phyloP scores from a whole-genome alignment of 2,329 filamentous ascomycete genomes.

The Dothideomycetes sp. region DNA sequence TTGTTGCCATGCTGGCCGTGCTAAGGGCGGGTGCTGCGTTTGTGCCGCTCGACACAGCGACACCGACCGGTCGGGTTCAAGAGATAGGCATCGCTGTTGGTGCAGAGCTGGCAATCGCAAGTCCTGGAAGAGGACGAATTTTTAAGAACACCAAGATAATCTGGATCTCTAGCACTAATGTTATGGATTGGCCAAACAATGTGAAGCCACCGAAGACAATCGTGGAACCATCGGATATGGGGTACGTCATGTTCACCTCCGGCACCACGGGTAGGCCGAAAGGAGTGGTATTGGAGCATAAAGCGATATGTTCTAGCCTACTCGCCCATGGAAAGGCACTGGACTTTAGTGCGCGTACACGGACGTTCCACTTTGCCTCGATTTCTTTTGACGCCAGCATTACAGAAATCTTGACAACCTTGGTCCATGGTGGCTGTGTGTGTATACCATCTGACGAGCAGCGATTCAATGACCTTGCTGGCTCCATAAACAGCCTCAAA shows the following conservation, averaged over 20 bases:
- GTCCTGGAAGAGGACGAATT: too few species aligned
- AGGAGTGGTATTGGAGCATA: slow-evolving; percentile 17
- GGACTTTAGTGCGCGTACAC: not conserved
- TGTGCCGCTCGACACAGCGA: too few species aligned
- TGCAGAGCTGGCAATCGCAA: too few species aligned
- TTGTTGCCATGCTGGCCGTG: slow-evolving; percentile 20
- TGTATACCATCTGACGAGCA: not conserved
- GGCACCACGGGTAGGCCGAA: slow-evolving; percentile 21
- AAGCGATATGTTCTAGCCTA: not conserved
- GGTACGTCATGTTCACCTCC: too few species aligned
- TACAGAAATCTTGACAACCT: not conserved
- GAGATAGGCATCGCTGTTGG: too few species aligned
- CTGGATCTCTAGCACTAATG: too few species aligned
- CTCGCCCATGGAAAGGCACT: not conserved
- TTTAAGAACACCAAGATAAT: too few species aligned
- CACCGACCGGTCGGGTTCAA: too few species aligned
- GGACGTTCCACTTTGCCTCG: not conserved
- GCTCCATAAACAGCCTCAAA: not conserved
- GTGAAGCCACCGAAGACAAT: too few species aligned
- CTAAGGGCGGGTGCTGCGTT: slow-evolving; percentile 26
- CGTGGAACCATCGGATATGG: too few species aligned
- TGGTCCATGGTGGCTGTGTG: not conserved
- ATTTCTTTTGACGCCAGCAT: not conserved
- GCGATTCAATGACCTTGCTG: not conserved
- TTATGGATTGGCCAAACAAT: too few species aligned